These are phyloP conservation scores for Dicorynia guianensis DNA, from an alignment of 306 rosid genomes.

Conservation along the genomic window DNA sequence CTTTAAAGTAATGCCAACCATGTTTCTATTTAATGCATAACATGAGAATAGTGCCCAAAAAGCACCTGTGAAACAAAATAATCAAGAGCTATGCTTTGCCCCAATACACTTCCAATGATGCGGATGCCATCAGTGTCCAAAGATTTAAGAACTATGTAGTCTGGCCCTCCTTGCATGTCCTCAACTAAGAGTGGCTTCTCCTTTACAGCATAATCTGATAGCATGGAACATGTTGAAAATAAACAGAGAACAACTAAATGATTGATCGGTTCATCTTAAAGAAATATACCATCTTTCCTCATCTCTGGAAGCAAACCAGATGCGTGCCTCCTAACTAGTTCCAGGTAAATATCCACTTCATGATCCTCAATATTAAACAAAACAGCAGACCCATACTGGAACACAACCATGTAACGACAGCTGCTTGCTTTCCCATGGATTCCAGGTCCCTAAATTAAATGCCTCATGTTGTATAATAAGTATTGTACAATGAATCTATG, in stretches of 20 bases:
- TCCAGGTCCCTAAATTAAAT: conserved; percentile 60
- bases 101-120: conserved; percentile 91
- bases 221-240: conserved; percentile 23
- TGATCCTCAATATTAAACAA: conserved; percentile 89
- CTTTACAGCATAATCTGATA: conserved; percentile 87
- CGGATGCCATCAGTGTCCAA: conserved; percentile 91
- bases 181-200: conserved; percentile 78
- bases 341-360: conserved; percentile 79
- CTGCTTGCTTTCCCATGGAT: conserved; percentile 51
- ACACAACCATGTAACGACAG: conserved; percentile 78
- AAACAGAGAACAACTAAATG: conserved; percentile 23
- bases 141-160: conserved; percentile 82
- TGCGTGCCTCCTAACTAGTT: conserved; percentile 79
- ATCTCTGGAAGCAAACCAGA: conserved; percentile 88
- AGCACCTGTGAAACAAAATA: conserved; percentile 96
- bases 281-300: conserved; percentile 84
- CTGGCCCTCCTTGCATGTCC: conserved; percentile 93
- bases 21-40: background rate
- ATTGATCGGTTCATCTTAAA: conserved; percentile 28
- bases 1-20: no score
- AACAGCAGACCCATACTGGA: conserved; percentile 93
- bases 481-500: conserved; percentile 6
- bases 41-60: background rate
- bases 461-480: conserved; percentile 13
- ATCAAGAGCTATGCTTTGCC: conserved; percentile 98